Evolutionary conservation across 345 rosid genomes (phyloP).

Genomic region (Syzygium jambos): DNA sequence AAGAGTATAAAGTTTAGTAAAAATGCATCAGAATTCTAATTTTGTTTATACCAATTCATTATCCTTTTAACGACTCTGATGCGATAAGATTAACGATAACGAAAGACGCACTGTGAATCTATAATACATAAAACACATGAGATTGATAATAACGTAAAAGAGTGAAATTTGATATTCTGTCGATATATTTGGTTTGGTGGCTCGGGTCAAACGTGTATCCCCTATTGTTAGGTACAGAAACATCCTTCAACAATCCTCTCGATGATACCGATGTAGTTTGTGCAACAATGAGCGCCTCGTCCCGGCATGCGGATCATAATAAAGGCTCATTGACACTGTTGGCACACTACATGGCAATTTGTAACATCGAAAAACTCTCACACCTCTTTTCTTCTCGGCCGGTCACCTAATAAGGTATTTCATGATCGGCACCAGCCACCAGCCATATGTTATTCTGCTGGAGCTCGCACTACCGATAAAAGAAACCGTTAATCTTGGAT

Average conservation of each 20-base stretch:
- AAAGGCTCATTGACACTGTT: background rate
- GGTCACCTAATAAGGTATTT: background rate
- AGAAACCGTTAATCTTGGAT: background rate
- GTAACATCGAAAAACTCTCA: background rate
- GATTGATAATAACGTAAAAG: background rate
- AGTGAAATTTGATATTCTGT: background rate
- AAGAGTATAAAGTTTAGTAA: fast-evolving
- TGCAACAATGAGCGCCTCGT: background rate
- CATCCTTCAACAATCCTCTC: background rate
- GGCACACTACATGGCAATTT: fast-evolving
- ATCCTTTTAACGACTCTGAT: background rate
- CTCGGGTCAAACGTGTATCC: background rate
- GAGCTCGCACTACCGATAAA: background rate
- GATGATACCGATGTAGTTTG: fast-evolving
- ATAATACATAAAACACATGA: background rate
- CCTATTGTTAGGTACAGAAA: fast-evolving
- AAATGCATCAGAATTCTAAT: fast-evolving
- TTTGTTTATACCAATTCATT: background rate
- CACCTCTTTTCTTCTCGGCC: background rate
- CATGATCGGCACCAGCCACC: fast-evolving
- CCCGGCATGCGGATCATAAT: too few species aligned
- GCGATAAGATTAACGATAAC: background rate
- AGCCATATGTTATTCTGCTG: background rate
- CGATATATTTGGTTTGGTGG: background rate
- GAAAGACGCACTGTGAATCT: background rate